Base-by-base conservation (phyloP, 805 yeast species). In the Saturnispora gosingensis region DNA sequence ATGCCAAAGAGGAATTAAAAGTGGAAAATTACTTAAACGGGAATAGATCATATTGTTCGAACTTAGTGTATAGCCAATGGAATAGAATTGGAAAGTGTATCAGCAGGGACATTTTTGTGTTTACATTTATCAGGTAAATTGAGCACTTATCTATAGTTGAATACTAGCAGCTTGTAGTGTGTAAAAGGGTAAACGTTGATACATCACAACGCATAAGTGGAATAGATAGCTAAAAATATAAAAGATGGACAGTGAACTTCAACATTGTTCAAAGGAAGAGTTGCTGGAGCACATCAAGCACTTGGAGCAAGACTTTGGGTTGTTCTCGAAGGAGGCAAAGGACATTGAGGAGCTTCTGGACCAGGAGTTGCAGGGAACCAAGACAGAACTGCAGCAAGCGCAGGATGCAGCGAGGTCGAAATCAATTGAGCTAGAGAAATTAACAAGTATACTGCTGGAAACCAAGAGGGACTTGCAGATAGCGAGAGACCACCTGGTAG, bases 261-360 rank as follows among this genome's bases (percentile, higher is more conserved):
- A 18, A 18, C 22, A 38, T 13, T 38, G 22, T 38, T 38, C 42
- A 2, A 38, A 40, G 16, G 30, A 25, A 11, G 24, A 43, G 18
- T 13, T 43, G 28, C 16, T 27, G 5, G 24, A 43, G n/a, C 45
- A 43, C 20, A 24, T 43, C 27, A 15, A 9, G 15, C 45, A 58
- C 38, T 48, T 61, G 28, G 65, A 62, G 32, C 36, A 47, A 20
- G 66, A 63, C 42, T 60, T 62, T 44, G 49, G 25, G 25, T 43
- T 46, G 8, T 62, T 52, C 24, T 51, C 58, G n/a, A 28, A 47
- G 5, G 64, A 63, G 18, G 58, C 64, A 8, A 58, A 56, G 43
- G 59, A 61, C 28, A 50, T 63, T 42, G 64, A 63, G 38, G 61
- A 59, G 15, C 58, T 59, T 35, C 48, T 62, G 25, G 65, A 63